Percentiles rank a stretch among this genome's conserved stretches.
Evolutionary conservation across 371 early-diverging fungal genomes (phyloP).

Genomic region (Apophysomyces variabilis): DNA sequence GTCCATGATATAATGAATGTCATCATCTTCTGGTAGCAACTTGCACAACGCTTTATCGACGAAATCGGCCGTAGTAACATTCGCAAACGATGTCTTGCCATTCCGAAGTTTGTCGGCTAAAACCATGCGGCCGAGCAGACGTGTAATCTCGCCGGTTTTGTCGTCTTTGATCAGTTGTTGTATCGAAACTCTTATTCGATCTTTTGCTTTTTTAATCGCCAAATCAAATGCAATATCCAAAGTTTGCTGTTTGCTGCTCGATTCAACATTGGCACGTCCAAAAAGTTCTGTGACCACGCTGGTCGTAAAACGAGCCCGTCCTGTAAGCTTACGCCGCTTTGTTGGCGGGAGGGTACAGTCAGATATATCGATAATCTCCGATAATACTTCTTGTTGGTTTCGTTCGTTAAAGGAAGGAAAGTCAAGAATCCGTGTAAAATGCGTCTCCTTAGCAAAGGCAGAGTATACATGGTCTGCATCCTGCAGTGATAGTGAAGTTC

Average conservation of each 20-base stretch:
- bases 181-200: neutral
- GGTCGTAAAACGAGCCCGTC: neutral
- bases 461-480: constrained; percentile 26
- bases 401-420: constrained; percentile 13
- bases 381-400: neutral
- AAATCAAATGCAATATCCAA: neutral
- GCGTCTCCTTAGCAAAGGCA: constrained; percentile 15
- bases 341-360: constrained; percentile 13
- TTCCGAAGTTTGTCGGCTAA: constrained; percentile 15
- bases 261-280: neutral
- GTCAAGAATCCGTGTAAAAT: neutral
- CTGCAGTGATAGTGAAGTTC: constrained; percentile 25
- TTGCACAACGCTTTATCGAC: neutral
- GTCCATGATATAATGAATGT: neutral
- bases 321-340: constrained; percentile 13
- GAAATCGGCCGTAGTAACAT: neutral
- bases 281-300: neutral
- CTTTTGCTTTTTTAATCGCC: neutral
- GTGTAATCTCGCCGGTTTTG: constrained; percentile 7
- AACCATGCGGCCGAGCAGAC: constrained; percentile 22
- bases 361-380: constrained; percentile 13
- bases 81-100: constrained; percentile 13
- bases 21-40: neutral
- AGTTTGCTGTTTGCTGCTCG: neutral
- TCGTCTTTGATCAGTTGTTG: neutral